phyloP scores from a whole-genome alignment of 805 yeast genomes.

The Wickerhamiella brachini region DNA sequence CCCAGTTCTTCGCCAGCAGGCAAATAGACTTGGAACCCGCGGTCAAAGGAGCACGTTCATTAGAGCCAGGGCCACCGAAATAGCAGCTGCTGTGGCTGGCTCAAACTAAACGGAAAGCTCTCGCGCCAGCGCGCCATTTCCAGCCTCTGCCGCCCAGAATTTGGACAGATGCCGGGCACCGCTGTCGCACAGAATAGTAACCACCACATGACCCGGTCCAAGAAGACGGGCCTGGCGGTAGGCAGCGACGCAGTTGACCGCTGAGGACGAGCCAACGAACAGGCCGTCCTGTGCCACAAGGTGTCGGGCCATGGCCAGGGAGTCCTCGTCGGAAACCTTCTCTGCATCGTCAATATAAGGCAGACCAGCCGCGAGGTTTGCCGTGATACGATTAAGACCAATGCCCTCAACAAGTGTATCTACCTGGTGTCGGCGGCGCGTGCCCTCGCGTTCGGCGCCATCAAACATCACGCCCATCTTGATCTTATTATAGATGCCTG shows the following conservation, averaged over 20 bases:
- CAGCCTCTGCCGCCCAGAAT: slow-evolving; percentile 40
- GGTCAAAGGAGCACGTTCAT: no score
- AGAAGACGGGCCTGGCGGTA: slow-evolving; percentile 38
- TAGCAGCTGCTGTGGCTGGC: no score
- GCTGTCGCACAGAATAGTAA: slow-evolving; percentile 82
- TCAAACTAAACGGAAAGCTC: no score
- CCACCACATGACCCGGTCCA: slow-evolving; percentile 54
- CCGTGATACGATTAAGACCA: slow-evolving; percentile 77
- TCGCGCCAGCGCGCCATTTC: not conserved
- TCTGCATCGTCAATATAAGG: slow-evolving; percentile 60
- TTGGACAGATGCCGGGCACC: slow-evolving; percentile 84
- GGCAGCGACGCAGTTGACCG: slow-evolving; percentile 87
- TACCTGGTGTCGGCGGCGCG: slow-evolving; percentile 88
- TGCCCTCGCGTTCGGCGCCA: slow-evolving; percentile 77
- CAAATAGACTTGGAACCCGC: no score
- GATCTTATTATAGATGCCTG: slow-evolving; percentile 75
- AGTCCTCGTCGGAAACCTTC: slow-evolving; percentile 66
- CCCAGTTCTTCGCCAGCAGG: no score
- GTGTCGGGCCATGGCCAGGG: slow-evolving; percentile 76
- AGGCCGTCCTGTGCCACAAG: slow-evolving; percentile 74
- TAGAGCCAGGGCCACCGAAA: no score
- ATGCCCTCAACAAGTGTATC: slow-evolving; percentile 92
- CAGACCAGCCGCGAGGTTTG: slow-evolving; percentile 65
- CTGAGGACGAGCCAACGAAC: slow-evolving; percentile 87
- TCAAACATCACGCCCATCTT: slow-evolving; percentile 93